Evolutionary conservation across 2,329 filamentous ascomycete species (phyloP), one percentile per base, ranked within the genome.

Genomic region (Aulographum hederae): DNA sequence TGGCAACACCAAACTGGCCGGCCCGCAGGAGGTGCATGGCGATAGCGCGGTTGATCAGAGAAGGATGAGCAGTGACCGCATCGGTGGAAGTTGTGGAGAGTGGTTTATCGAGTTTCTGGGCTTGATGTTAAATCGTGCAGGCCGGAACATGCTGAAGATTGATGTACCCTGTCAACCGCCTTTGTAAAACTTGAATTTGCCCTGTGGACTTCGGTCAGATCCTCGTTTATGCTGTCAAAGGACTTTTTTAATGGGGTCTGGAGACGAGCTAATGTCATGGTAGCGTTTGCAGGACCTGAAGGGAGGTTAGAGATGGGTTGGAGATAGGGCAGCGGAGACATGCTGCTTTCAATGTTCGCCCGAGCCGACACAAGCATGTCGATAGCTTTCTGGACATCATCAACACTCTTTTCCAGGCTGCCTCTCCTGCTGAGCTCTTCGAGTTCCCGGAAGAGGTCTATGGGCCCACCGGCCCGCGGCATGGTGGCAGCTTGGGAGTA

Each of bases 21-120:
- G 95, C 86, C 26, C 89, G 79, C 25, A 98, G 67, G 15, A 98
- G 67, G 48, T 98, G 89, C 84, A 95, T 94, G 6, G 80, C 80
- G 43, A 98, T 91, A 5, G 89, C 86, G 34, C 85, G 73, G 55
- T 94, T 91, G 48, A 95, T 81, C 10, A 94, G 64, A 12, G 67
- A 62, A 3, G 78, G 67, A 41, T 91, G 73, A 14, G 74, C 68
- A 2, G 71, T 73, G 52, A 94, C 72, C 20, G 74, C 77, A 53
- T 92, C 82, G 44, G 82, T 74, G 35, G 85, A 78, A 45, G 73
- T 78, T 11, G 75, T 78, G 0, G 86, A 71, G 11, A 78, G 61
- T 11, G 73, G 70, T 38, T 68, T 68, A 38, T 70, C 67, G n/a
- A n/a, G n/a, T 56, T 75, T 75, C 48, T 53, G 54, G 50, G 55